Evolutionary conservation across 768 basidiomycete genomes (phyloP), one percentile per base, ranked within the genome.

Genomic region (Pisolithus microcarpus): DNA sequence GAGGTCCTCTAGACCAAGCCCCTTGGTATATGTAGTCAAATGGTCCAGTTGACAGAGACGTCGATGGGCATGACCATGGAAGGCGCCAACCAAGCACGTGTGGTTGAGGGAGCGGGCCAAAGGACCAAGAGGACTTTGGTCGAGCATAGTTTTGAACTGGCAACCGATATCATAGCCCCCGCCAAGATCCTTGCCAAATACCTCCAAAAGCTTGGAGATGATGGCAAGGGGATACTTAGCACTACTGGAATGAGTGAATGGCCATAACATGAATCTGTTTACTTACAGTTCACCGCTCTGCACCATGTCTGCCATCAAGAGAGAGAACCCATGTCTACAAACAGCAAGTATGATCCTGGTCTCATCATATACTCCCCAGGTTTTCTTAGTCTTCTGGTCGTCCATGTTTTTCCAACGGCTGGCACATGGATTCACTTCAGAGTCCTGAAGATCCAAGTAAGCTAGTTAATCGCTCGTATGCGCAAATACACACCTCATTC

Each of bases 361-460:
- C 59, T 73, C 68, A 0, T 66, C 52, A 47, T 70, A 75, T 8
- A 71, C 55, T 5, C 52, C 57, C 70, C 65, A 72, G 61, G 65
- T 68, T 21, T 43, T 18, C 18, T n/a, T 19, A 13, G 40, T 43
- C n/a, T 43, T 43, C 21, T 43, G 40, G 11, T 43, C 40, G 5
- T 43, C 30, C 21, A 43, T 43, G 21, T 43, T 43, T 21, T 43
- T 43, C 40, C 40, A 43, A n/a, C 10, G 19, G 8, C 40, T 10
- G 24, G 21, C 21, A 23, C 21, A 43, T 13, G 40, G n/a, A 23
- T 23, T 43, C 7, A 9, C 40, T 5, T 21, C 40, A 43, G 21
- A n/a, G 1, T 24, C 40, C 40, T 43, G 21, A 5, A 19, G 21
- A 30, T 30, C 30, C 30, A 30, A 30, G 30, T 30, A 5, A 30